A percentile compares a stretch with the other conserved stretches of the same genome.
Evolutionary conservation across 805 yeast genomes (phyloP).

Genomic region (Lachancea waltii): DNA sequence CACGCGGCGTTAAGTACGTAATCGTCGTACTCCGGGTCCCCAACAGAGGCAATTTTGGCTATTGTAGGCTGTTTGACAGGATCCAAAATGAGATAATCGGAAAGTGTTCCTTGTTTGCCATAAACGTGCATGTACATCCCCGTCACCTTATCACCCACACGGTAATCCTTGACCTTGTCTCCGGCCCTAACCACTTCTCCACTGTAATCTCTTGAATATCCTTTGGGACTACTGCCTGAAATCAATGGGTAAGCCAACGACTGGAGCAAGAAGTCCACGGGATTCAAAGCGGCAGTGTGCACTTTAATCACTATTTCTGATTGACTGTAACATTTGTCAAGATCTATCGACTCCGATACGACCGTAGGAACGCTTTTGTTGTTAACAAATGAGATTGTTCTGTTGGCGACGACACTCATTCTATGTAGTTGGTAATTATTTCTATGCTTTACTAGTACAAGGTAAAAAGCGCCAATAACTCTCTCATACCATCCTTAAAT

Average conservation of each 20-base stretch:
- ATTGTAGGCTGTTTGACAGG: slow-evolving; percentile 27
- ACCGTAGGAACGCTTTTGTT: slow-evolving; percentile 17
- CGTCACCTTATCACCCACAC: slow-evolving; percentile 25
- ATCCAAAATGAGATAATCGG: slow-evolving; percentile 42
- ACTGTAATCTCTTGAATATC: slow-evolving; percentile 26
- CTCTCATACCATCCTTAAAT: too few species aligned
- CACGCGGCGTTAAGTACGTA: slow-evolving; percentile 41
- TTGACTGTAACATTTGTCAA: slow-evolving; percentile 19
- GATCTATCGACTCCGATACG: slow-evolving; percentile 17
- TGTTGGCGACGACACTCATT: slow-evolving; percentile 14
- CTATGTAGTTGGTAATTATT: too few species aligned
- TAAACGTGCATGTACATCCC: slow-evolving; percentile 22
- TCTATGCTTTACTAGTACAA: too few species aligned
- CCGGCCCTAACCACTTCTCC: slow-evolving; percentile 28
- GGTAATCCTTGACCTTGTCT: slow-evolving; percentile 15
- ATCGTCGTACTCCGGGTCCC: slow-evolving; percentile 14
- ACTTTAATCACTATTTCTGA: slow-evolving; percentile 26
- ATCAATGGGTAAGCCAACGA: slow-evolving; percentile 11
- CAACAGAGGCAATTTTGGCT: slow-evolving; percentile 26
- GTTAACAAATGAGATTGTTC: slow-evolving; percentile 22
- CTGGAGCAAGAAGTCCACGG: slow-evolving; percentile 23
- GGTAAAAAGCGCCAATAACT: too few species aligned
- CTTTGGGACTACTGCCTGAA: slow-evolving; percentile 13
- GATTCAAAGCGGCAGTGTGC: slow-evolving; percentile 30
- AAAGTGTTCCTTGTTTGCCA: slow-evolving; percentile 37